Base-by-base conservation (phyloP, 73 alveolate genomes). In the Tetrahymena elliotti region DNA sequence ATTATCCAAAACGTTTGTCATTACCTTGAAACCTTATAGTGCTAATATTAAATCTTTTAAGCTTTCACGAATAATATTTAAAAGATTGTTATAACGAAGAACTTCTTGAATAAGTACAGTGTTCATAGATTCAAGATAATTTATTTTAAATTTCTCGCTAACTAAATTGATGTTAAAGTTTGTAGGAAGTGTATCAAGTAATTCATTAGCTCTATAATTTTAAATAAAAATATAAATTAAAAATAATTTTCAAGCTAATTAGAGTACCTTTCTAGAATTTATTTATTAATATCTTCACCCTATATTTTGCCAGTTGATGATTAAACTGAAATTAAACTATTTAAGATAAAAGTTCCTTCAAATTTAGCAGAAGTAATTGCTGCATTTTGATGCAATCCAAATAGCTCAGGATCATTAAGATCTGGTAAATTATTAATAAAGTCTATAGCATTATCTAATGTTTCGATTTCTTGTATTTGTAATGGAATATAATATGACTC, bases 301-400 rank as follows among this genome's bases (percentile, higher is more conserved):
- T 97, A 96, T n/a, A 94, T 84, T 83, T 97, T 97, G 16, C 96
- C 93, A 92, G 97, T 98, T 22, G 97, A 95, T 39, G 98, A 98
- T 20, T 97, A 96, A 13, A 98, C 93, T 83, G 97, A 94, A 39
- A 98, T 93, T 7, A 98, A 97, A 35, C 98, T 97, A 41, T 93
- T 96, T 53, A 98, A 96, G 82, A 98, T 94, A 31, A 97, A 97
- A 52, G 96, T 95, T 15, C 99, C 97, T 97, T 98, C 99, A 31
- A 97, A 98, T 88, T 96, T 98, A 6, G 99, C 99, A 52, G 97
- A 95, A 22, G 99, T 98, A 16, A 98, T 98, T 84, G 97, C 98
- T 13, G 99, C 99, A 95, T 98, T 98, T 41, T 96, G 97, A 98
- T 98, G 99, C 37, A 98, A 94, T 15, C 99, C 99, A 93, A 98